A percentile compares a stretch with the other conserved stretches of the same genome.
These are phyloP conservation scores for Trichoderma asperellum DNA, from an alignment of 2,329 filamentous ascomycete genomes.

Conservation along the genomic window DNA sequence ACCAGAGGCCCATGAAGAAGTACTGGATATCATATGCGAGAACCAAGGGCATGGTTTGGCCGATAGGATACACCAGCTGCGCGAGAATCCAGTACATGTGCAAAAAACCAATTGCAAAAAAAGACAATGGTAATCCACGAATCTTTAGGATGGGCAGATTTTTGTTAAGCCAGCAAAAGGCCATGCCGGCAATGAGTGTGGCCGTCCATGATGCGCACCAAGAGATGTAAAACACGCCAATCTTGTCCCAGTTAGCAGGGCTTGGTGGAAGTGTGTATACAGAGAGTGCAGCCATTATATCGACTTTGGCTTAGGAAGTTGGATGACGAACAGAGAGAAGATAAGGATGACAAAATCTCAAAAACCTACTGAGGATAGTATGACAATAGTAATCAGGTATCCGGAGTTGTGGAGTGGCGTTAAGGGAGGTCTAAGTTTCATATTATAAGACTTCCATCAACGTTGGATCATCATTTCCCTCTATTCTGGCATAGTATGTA, in stretches of 20 bases:
- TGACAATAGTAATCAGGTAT: neutral
- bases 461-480: neutral
- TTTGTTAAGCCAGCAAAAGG: conserved; percentile 42
- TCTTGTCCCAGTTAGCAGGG: conserved; percentile 36
- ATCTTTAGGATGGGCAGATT: conserved; percentile 45
- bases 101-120: conserved; percentile 43
- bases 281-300: conserved; percentile 31
- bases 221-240: conserved; percentile 40
- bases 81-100: conserved; percentile 47
- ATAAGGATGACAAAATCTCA: neutral
- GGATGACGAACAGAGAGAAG: neutral
- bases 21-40: conserved; percentile 56
- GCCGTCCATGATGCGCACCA: conserved; percentile 38
- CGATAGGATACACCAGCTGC: conserved; percentile 50
- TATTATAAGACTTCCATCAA: neutral
- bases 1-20: conserved; percentile 63
- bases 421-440: neutral
- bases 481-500: neutral
- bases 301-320: neutral
- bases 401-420: neutral
- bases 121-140: conserved; percentile 44
- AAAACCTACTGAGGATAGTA: neutral
- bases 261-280: conserved; percentile 38
- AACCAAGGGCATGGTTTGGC: conserved; percentile 45
- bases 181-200: conserved; percentile 42